Percentiles rank a stretch among this genome's conserved stretches.
These are phyloP conservation scores for Nepenthes alata DNA, from an alignment of 179 eudicot species.

Conservation along the genomic window DNA sequence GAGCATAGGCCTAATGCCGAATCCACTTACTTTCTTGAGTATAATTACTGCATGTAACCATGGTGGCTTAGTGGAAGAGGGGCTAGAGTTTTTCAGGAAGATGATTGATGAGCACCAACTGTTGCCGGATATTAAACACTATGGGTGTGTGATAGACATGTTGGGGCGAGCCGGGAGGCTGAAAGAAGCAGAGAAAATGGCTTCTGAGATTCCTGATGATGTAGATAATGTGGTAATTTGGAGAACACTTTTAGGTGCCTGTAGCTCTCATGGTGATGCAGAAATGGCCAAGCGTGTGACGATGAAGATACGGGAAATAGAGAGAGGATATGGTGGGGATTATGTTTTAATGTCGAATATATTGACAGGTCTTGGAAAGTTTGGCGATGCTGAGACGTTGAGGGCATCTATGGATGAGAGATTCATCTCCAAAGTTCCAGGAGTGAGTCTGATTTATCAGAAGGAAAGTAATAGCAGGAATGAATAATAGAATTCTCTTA, in stretches of 20 bases:
- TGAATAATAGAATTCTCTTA: too few relatives aligned
- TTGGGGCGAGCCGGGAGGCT: conserved; percentile 54
- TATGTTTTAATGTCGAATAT: conserved; percentile 57
- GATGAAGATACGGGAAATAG: conserved; percentile 38
- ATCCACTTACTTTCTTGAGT: conserved; percentile 47
- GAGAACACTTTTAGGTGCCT: conserved; percentile 71
- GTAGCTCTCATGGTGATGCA: conserved; percentile 40
- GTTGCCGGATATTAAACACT: conserved; percentile 41
- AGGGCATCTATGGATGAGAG: conserved; percentile 33
- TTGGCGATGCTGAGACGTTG: conserved; percentile 38
- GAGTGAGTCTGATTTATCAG: conserved; percentile 20
- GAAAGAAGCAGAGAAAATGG: conserved; percentile 55
- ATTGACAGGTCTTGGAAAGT: conserved; percentile 35
- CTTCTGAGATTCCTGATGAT: conserved; percentile 23
- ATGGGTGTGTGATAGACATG: conserved; percentile 57
- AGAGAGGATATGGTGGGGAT: conserved; percentile 53
- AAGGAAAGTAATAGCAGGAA: too few relatives aligned
- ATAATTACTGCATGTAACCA: conserved; percentile 54
- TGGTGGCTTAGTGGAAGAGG: conserved; percentile 51
- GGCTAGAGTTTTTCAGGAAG: conserved; percentile 38
- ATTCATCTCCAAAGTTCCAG: conserved; percentile 28
- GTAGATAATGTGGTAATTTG: conserved; percentile 39
- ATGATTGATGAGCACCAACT: conserved; percentile 24
- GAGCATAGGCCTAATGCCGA: conserved; percentile 29
- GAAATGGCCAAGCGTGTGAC: conserved; percentile 42